phyloP scores from a whole-genome alignment of 805 yeast genomes.

The Candida namnaoensis region DNA sequence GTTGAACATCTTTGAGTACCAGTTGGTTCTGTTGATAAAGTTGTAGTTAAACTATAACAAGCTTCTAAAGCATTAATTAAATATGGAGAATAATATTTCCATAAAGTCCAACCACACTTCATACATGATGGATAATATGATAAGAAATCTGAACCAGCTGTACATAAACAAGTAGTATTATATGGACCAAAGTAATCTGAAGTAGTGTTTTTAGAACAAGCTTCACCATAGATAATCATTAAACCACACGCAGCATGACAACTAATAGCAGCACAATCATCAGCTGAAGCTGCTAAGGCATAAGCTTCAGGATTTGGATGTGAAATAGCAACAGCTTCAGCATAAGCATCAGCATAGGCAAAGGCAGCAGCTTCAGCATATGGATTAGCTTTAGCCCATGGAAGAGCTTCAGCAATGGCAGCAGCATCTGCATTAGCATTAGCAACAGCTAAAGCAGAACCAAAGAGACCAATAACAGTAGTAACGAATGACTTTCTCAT shows the following conservation, averaged over 20 bases:
- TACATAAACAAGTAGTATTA: too few relatives aligned
- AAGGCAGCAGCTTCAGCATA: neutral
- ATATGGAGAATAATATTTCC: slow-evolving; percentile 18
- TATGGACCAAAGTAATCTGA: too few relatives aligned
- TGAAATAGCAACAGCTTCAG: slow-evolving; percentile 2
- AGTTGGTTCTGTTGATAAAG: slow-evolving; percentile 18
- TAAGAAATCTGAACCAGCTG: slow-evolving; percentile 4
- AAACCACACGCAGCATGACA: too few relatives aligned
- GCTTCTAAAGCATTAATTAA: slow-evolving; percentile 14
- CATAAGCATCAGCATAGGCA: slow-evolving; percentile 1
- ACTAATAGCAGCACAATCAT: too few relatives aligned
- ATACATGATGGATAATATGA: slow-evolving; percentile 14
- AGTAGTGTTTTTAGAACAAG: too few relatives aligned
- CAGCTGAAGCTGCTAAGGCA: slow-evolving; percentile 12
- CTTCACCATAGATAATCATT: too few relatives aligned
- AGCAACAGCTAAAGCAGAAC: neutral
- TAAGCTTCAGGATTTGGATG: slow-evolving; percentile 10
- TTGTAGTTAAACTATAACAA: slow-evolving; percentile 7
- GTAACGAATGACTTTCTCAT: too few relatives aligned
- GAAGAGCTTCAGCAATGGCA: neutral
- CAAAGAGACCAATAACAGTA: too few relatives aligned
- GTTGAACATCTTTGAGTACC: slow-evolving; percentile 16
- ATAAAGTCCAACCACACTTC: slow-evolving; percentile 26
- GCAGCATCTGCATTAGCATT: neutral
- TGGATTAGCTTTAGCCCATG: neutral